Evolutionary conservation across 768 basidiomycete species (phyloP).

Genomic region (Boletus fagicola): DNA sequence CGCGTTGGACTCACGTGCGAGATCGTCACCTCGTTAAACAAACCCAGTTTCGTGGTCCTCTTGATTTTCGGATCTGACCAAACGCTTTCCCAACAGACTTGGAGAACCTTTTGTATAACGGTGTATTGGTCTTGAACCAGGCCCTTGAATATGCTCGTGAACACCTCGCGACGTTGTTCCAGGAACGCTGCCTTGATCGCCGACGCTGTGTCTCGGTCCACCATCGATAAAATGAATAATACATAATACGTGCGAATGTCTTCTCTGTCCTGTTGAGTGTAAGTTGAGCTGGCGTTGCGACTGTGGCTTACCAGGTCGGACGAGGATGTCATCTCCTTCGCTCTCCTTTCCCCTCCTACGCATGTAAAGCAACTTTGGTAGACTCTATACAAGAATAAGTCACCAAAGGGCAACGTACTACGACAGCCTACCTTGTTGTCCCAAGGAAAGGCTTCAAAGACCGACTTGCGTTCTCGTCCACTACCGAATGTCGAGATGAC

Average conservation of each 20-base stretch:
- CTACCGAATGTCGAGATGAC: constrained; percentile 61
- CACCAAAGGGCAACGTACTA: neutral
- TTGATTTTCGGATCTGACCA: constrained; percentile 75
- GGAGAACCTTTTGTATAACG: constrained; percentile 62
- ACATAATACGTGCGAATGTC: constrained; percentile 82
- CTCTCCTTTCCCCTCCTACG: constrained; percentile 55
- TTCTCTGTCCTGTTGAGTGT: constrained; percentile 25
- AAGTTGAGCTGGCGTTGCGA: neutral
- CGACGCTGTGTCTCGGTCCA: constrained; percentile 46
- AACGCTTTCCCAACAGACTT: constrained; percentile 72
- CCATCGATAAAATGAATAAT: constrained; percentile 70
- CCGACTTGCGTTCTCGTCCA: constrained; percentile 58
- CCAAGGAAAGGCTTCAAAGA: constrained; percentile 75
- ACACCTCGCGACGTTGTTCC: constrained; percentile 65
- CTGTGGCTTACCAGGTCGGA: constrained; percentile 52
- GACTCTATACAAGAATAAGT: constrained; percentile 40
- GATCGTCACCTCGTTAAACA: constrained; percentile 68
- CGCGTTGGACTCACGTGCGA: constrained; percentile 49
- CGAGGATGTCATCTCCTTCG: constrained; percentile 39
- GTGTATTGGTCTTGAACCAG: constrained; percentile 62
- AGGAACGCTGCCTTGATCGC: constrained; percentile 63
- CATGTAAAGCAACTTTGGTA: constrained; percentile 69
- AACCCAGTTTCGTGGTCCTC: constrained; percentile 63
- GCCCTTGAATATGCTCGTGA: constrained; percentile 73
- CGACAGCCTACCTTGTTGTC: constrained; percentile 58